phyloP scores from a whole-genome alignment of 2,329 filamentous ascomycete genomes.

The Diaporthe vexans region DNA sequence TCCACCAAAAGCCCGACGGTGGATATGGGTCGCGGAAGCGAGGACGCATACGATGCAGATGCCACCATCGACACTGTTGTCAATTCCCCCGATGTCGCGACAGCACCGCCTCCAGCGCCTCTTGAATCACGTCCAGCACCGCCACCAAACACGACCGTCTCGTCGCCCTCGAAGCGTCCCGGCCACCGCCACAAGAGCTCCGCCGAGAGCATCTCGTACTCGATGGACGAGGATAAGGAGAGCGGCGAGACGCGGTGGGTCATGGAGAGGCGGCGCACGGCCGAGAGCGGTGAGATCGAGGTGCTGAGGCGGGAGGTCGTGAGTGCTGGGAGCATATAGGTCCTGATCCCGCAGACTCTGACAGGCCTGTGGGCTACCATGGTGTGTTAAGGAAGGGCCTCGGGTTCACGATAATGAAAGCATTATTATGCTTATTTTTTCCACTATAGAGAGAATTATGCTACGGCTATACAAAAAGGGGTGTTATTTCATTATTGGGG shows the following conservation, averaged over 20 bases:
- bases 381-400: too few species aligned
- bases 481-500: not conserved
- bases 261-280: conserved; percentile 76
- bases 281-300: conserved; percentile 75
- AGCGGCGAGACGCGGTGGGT: conserved; percentile 75
- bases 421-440: conserved; percentile 8
- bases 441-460: conserved; percentile 33
- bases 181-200: conserved; percentile 69
- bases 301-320: conserved; percentile 76
- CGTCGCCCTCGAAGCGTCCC: conserved; percentile 47
- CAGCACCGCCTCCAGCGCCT: conserved; percentile 13
- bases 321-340: conserved; percentile 65
- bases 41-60: conserved; percentile 22
- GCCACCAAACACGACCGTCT: conserved; percentile 36
- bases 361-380: not conserved
- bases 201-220: conserved; percentile 79
- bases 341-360: not conserved
- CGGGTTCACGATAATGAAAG: conserved; percentile 18
- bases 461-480: conserved; percentile 34
- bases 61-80: conserved; percentile 45
- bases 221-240: conserved; percentile 66
- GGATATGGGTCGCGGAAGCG: not conserved
- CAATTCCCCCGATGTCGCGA: conserved; percentile 41
- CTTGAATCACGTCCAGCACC: conserved; percentile 10
- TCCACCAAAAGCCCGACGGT: conserved; percentile 46